Conservation (phyloP, 108 stramenopile species). For the Pseudonitzschia multistriata region DNA sequence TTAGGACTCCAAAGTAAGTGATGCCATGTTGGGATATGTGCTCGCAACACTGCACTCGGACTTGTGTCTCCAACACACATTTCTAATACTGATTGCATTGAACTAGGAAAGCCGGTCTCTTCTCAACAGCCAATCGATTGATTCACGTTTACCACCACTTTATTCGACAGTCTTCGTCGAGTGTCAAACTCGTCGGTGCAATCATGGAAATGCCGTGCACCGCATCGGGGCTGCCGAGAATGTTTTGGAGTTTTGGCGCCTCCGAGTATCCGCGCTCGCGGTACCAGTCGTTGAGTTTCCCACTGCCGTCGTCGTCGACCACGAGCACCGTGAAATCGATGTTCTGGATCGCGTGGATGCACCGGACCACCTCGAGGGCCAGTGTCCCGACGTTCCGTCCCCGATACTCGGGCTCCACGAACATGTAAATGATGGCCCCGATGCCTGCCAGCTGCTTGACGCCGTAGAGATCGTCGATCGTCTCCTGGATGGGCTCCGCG, state of each 20-base stretch:
- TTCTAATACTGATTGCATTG: too few relatives aligned
- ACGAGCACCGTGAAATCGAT: conserved; percentile 76
- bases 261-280: conserved; percentile 49
- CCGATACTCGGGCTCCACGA: conserved; percentile 69
- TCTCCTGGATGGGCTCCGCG: conserved; percentile 54
- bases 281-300: conserved; percentile 75
- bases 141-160: conserved; percentile 61
- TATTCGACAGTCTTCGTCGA: conserved; percentile 48
- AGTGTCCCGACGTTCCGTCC: conserved; percentile 46
- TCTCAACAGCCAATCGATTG: too few relatives aligned
- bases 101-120: too few relatives aligned
- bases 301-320: conserved; percentile 70
- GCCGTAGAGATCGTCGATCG: conserved; percentile 61
- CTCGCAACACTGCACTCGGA: too few relatives aligned
- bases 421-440: conserved; percentile 84
- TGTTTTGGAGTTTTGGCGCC: conserved; percentile 68
- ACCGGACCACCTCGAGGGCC: conserved; percentile 72
- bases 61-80: too few relatives aligned
- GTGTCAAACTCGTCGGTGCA: conserved; percentile 47
- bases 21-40: too few relatives aligned
- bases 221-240: conserved; percentile 61
- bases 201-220: conserved; percentile 77
- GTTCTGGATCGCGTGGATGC: conserved; percentile 62
- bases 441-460: conserved; percentile 39
- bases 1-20: too few relatives aligned